A percentile compares a stretch with the other conserved stretches of the same genome.
phyloP scores from a whole-genome alignment of 2,329 filamentous ascomycete genomes.

The Curvularia lunata region DNA sequence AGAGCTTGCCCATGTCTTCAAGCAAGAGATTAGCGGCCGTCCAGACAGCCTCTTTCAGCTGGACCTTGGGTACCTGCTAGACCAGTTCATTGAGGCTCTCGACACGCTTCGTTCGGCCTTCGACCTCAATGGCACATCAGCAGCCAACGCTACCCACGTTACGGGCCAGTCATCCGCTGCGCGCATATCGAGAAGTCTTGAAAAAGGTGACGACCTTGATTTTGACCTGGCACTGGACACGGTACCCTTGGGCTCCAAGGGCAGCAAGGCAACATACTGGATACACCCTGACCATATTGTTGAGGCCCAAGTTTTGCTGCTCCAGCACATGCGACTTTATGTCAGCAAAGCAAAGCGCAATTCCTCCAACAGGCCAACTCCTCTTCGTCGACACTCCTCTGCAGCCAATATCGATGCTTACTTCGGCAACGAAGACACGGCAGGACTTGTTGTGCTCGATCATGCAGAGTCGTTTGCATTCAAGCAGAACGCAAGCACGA shows the following conservation, averaged over 20 bases:
- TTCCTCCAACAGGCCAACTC: constrained; percentile 30
- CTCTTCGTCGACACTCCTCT: constrained; percentile 36
- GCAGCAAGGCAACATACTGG: constrained; percentile 60
- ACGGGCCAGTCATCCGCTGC: constrained; percentile 37
- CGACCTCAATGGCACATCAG: constrained; percentile 38
- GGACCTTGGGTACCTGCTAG: constrained; percentile 63
- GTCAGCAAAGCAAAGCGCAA: constrained; percentile 30
- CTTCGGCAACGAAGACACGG: constrained; percentile 45
- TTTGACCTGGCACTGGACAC: constrained; percentile 59
- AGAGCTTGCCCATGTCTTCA: constrained; percentile 69
- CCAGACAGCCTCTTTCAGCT: constrained; percentile 75
- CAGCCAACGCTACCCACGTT: constrained; percentile 17
- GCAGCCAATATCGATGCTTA: constrained; percentile 30
- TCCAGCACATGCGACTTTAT: constrained; percentile 57
- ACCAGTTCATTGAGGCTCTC: constrained; percentile 57
- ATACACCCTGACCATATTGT: constrained; percentile 61
- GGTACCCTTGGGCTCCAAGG: constrained; percentile 54
- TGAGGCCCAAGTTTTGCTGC: constrained; percentile 59
- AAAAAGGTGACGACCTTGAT: constrained; percentile 52
- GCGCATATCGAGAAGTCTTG: constrained; percentile 49
- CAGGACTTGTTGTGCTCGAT: constrained; percentile 56
- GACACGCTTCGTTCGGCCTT: constrained; percentile 55
- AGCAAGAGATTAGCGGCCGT: constrained; percentile 67
- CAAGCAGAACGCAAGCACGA: constrained; percentile 54
- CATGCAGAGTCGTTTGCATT: constrained; percentile 55